Base-by-base conservation (phyloP, 2,329 filamentous ascomycete genomes). In the Pseudogymnoascus sp. region DNA sequence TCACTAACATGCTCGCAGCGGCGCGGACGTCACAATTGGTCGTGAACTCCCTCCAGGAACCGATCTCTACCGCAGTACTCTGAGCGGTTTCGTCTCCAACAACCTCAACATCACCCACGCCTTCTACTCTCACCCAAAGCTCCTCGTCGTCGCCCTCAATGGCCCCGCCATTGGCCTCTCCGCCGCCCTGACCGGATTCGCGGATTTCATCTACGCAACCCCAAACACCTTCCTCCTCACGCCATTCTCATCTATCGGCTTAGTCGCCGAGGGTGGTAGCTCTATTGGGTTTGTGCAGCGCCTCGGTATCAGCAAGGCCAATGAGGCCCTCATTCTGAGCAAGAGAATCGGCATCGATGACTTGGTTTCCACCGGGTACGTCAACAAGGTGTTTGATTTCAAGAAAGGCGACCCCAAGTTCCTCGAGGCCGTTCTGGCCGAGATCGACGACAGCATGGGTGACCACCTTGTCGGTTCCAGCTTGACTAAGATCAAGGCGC, bases 111-210 rank as follows among this genome's bases (percentile, higher is more conserved):
- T 91, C 70, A 95, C 93, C 1, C 88, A 91, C 70, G 88, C 91
- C 69, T 96, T 97, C 79, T 93, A 95, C 80, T 88, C 87, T 12
- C 95, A 97, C 77, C 90, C 92, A 70, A 97, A 97, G 79, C 89
- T 97, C 76, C 89, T 97, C 23, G 84, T 97, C 65, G 88, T 88
- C 0, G 95, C 91, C 0, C 87, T 97, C 68, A 97, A 97, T 77
- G 95, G 93, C 2, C 95, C 95, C 5, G 92, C 87, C 9, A 83
- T 99, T 62, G 95, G 95, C 5, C 87, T 97, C 34, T 90, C 89
- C 1, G 95, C 93, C 0, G 93, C 93, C 0, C 77, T 97, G 0
- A 80, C 91, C 64, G 88, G 87, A 28, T 89, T 91, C 75, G 90
- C 90, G 23, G 95, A 97, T 79, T 97, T 97, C 79, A 84, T 97